phyloP scores from a whole-genome alignment of 129 eudicot species.

The Ambrosia artemisiifolia region DNA sequence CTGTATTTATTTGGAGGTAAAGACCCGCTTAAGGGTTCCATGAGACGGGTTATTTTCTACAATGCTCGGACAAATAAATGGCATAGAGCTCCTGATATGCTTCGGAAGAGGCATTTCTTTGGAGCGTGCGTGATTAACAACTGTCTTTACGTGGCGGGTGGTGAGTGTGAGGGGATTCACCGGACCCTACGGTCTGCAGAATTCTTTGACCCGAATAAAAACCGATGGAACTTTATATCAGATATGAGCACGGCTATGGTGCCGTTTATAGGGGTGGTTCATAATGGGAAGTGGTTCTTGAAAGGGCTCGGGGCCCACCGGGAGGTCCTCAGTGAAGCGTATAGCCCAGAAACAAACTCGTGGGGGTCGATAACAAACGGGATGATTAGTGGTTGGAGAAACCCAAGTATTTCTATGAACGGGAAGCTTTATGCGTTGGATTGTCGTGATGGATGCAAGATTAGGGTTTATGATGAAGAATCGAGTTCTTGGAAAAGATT shows the following conservation, averaged over 20 bases:
- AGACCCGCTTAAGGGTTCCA: conserved; percentile 91
- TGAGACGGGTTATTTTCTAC: conserved; percentile 88
- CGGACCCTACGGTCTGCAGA: conserved; percentile 95
- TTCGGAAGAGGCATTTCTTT: conserved; percentile 80
- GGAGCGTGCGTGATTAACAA: conserved; percentile 96
- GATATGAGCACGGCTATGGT: conserved; percentile 99
- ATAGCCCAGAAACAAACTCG: conserved; percentile 60
- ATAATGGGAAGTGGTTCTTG: conserved; percentile 84
- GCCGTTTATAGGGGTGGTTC: conserved; percentile 94
- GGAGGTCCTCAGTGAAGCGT: conserved; percentile 92
- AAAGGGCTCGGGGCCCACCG: conserved; percentile 93
- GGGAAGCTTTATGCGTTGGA: conserved; percentile 56
- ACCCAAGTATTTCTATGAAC: conserved; percentile 56
- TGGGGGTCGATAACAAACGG: conserved; percentile 77
- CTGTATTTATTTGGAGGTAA: conserved; percentile 92
- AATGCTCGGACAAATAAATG: conserved; percentile 95
- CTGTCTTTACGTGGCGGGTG: conserved; percentile 98
- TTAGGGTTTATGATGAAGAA: conserved; percentile 58
- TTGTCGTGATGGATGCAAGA: conserved; percentile 63
- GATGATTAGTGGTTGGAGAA: conserved; percentile 95
- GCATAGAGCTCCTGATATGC: conserved; percentile 97
- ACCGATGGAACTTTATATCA: conserved; percentile 80
- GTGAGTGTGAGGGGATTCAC: conserved; percentile 96
- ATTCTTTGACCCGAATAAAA: conserved; percentile 87
- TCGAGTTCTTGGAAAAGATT: conserved; percentile 44